Percentiles rank a stretch among this genome's conserved stretches.
These are phyloP conservation scores for Adansonia grandidieri DNA, from an alignment of 441 rosid species.

Conservation along the genomic window DNA sequence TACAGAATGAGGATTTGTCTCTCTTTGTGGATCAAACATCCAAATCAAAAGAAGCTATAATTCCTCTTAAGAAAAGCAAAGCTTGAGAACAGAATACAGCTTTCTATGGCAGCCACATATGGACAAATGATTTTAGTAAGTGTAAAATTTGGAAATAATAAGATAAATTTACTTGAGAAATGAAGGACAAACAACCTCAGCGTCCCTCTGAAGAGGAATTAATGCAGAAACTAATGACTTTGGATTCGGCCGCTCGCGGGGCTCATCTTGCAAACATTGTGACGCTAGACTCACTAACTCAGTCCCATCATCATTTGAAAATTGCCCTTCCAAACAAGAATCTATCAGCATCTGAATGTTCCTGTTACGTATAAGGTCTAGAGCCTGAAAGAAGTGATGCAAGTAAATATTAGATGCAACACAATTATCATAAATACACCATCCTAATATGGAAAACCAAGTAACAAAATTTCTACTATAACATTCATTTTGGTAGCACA, in stretches of 20 bases:
- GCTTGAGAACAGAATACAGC: neutral
- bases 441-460: neutral
- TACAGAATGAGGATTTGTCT: neutral
- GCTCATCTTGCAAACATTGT: slow-evolving; percentile 86
- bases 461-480: neutral
- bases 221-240: slow-evolving; percentile 76
- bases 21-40: neutral
- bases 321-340: slow-evolving; percentile 91
- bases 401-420: slow-evolving; percentile 22
- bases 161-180: slow-evolving; percentile 31
- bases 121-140: neutral
- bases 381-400: slow-evolving; percentile 56
- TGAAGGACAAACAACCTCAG: slow-evolving; percentile 52
- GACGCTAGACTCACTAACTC: slow-evolving; percentile 91
- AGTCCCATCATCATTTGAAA: slow-evolving; percentile 76
- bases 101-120: neutral
- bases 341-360: slow-evolving; percentile 83
- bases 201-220: slow-evolving; percentile 83
- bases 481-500: slow-evolving; percentile 8
- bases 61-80: neutral
- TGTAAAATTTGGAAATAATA: slow-evolving; percentile 6
- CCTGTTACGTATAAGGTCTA: slow-evolving; percentile 87
- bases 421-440: neutral
- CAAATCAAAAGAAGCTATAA: neutral
- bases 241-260: slow-evolving; percentile 82